phyloP scores from a whole-genome alignment of 805 yeast species.

The Tetrapisispora iriomotensis region DNA sequence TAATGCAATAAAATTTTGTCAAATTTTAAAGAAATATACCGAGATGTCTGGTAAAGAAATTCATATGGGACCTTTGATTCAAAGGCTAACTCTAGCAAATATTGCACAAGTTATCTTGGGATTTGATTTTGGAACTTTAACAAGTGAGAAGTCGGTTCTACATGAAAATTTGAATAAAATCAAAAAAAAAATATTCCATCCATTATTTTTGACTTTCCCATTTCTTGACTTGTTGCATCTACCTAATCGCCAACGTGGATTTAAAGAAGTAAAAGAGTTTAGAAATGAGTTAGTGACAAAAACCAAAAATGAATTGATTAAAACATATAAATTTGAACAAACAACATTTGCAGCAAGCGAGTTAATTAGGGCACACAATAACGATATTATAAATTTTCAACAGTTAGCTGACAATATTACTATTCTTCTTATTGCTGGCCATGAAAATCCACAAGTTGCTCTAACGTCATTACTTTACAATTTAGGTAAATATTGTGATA shows the following conservation, averaged over 20 bases:
- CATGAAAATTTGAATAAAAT: slow-evolving; percentile 35
- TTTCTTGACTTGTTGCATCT: slow-evolving; percentile 40
- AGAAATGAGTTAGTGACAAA: slow-evolving; percentile 29
- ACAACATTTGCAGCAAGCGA: slow-evolving; percentile 34
- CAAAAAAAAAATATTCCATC: slow-evolving; percentile 45
- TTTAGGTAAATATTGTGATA: slow-evolving; percentile 33
- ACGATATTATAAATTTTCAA: slow-evolving; percentile 32
- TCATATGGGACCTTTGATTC: slow-evolving; percentile 35
- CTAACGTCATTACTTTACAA: slow-evolving; percentile 39
- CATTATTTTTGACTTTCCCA: slow-evolving; percentile 48
- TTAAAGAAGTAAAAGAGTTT: slow-evolving; percentile 35
- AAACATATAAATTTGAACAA: slow-evolving; percentile 26
- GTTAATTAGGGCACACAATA: slow-evolving; percentile 32
- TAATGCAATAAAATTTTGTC: slow-evolving; percentile 32
- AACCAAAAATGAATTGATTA: slow-evolving; percentile 27
- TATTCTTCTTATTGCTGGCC: slow-evolving; percentile 51
- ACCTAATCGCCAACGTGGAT: slow-evolving; percentile 37
- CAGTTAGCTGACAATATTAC: slow-evolving; percentile 47
- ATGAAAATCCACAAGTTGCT: slow-evolving; percentile 50
- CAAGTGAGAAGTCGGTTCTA: slow-evolving; percentile 24
- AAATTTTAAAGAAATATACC: slow-evolving; percentile 15
- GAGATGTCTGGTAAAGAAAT: background rate
- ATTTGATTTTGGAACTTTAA: slow-evolving; percentile 35
- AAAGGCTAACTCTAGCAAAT: slow-evolving; percentile 39
- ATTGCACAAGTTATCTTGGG: slow-evolving; percentile 44